Evolutionary conservation across 768 basidiomycete species (phyloP).

Genomic region (Boletus pseudopeckii): DNA sequence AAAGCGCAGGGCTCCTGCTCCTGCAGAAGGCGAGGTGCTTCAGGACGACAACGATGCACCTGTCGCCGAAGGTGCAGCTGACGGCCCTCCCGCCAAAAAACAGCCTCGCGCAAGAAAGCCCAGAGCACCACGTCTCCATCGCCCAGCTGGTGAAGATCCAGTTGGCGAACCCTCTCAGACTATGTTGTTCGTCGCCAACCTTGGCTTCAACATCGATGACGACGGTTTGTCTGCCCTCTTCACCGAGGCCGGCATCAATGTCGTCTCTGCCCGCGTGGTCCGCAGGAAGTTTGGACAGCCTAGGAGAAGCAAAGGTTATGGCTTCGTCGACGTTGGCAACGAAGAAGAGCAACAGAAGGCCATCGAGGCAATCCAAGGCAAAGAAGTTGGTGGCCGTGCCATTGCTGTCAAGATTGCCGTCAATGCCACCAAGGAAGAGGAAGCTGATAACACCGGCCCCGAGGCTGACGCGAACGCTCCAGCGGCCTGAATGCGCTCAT

Average conservation of each 20-base stretch:
- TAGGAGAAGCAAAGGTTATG: conserved; percentile 93
- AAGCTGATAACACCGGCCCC: conserved; percentile 36
- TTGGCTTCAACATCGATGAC: conserved; percentile 92
- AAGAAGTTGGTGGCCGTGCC: conserved; percentile 78
- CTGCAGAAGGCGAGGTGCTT: conserved; percentile 31
- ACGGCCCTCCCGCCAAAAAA: conserved; percentile 32
- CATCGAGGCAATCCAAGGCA: conserved; percentile 80
- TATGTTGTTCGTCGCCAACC: conserved; percentile 95
- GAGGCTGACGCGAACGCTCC: conserved; percentile 30
- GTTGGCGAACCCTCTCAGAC: conserved; percentile 85
- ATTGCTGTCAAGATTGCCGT: conserved; percentile 97
- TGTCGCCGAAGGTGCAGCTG: conserved; percentile 38
- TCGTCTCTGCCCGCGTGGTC: conserved; percentile 87
- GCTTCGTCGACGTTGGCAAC: conserved; percentile 91
- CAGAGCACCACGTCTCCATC: conserved; percentile 54
- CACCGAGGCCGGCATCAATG: conserved; percentile 78
- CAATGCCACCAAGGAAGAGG: conserved; percentile 68
- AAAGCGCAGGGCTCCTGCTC: conserved; percentile 35
- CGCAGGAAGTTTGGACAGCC: conserved; percentile 79
- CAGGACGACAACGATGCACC: conserved; percentile 30
- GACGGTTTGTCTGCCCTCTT: conserved; percentile 77
- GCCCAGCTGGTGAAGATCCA: conserved; percentile 79
- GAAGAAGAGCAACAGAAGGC: conserved; percentile 92
- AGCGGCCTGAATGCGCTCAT: conserved; percentile 19
- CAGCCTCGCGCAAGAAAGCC: conserved; percentile 57